These are phyloP conservation scores for Metarhizium anisopliae DNA, from an alignment of 2,329 filamentous ascomycete genomes.

Conservation along the genomic window DNA sequence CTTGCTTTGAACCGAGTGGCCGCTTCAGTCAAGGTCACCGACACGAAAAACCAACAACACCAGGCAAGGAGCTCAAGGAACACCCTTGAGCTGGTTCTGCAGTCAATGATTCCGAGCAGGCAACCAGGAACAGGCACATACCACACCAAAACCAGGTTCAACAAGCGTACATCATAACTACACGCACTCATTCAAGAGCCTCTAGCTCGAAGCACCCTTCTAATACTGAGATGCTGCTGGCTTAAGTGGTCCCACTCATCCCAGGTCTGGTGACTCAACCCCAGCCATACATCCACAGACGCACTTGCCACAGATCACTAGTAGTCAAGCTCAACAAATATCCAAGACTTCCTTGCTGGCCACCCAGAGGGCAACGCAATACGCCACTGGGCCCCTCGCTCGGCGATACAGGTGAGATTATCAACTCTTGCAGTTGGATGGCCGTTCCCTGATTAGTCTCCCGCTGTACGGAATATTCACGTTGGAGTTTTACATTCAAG, in stretches of 20 bases:
- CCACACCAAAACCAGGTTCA: neutral
- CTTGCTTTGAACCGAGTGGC: neutral
- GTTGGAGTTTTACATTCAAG: neutral
- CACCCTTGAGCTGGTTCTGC: neutral
- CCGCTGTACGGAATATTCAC: neutral
- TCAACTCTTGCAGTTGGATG: neutral
- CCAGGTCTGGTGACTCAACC: neutral
- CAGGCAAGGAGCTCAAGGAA: neutral
- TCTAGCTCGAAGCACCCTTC: neutral
- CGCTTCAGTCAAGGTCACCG: neutral
- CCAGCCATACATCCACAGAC: neutral
- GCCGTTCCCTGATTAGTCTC: neutral
- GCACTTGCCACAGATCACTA: neutral
- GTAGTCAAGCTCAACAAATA: neutral
- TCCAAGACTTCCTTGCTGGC: neutral
- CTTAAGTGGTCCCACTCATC: neutral
- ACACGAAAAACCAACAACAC: neutral
- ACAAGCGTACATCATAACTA: neutral
- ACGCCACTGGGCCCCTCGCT: neutral
- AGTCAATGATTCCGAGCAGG: neutral
- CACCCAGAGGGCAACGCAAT: neutral
- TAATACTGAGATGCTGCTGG: neutral
- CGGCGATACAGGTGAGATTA: neutral
- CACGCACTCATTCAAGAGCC: neutral
- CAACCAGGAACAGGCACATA: neutral